Base-by-base conservation (phyloP, 2,329 filamentous ascomycete genomes). In the Colletotrichum coccodes region DNA sequence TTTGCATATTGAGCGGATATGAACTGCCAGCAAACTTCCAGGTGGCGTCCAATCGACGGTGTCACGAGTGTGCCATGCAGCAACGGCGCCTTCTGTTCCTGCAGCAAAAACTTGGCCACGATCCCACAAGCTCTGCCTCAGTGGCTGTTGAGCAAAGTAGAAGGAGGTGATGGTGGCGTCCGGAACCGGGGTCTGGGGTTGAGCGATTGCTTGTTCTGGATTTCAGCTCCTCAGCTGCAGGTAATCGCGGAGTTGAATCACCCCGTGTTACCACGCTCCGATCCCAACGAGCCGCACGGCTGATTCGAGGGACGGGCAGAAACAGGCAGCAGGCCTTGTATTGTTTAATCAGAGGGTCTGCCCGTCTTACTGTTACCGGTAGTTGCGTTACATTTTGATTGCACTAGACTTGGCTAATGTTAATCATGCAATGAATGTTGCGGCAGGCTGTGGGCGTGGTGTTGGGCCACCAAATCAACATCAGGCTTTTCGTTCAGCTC, bases 171-270 rank as follows among this genome's bases (percentile, higher is more conserved):
- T 30, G 28, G 49, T 65, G 56, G 63, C 63, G 56, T 61, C 40
- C 18, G 6, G 2, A 32, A 28, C 63, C 3, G 21, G 63, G 63
- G 30, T 49, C 63, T 5, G n/a, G 56, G 49, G 49, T 61, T 23
- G n/a, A 54, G 21, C 16, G 23, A 21, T 61, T 65, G 30, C 63
- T 65, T 65, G 32, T 56, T 61, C 14, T 28, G 47, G n/a, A 12
- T 8, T 26, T 65, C 34, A 65, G 21, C 46, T 49, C 40, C 12
- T 34, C 14, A 8, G 34, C 47, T 40, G 47, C 56, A 46, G 47
- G 63, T 61, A 61, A 65, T 53, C 63, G 54, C 57, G 56, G 56
- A 60, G 40, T 38, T 42, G 26, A 49, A 32, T 66, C 32, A 40
- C 40, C 40, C 63, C 63, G 56, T 40, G 30, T 34, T 30, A 23